phyloP scores from a whole-genome alignment of 257 asterid species.

The Solanum tacnaense region DNA sequence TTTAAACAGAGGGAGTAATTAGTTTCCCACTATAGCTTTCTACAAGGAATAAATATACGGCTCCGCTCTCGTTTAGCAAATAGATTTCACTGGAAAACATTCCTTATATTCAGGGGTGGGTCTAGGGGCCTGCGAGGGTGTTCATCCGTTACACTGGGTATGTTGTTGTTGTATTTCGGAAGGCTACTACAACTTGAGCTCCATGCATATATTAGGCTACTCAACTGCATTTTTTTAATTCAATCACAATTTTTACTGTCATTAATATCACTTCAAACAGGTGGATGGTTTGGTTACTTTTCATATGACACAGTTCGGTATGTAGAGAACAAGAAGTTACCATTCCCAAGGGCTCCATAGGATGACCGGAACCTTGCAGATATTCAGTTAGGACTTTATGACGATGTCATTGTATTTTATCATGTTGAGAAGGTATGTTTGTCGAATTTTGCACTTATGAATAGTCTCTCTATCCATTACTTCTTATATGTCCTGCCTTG shows the following conservation, averaged over 20 bases:
- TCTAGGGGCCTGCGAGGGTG: not conserved
- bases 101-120: not conserved
- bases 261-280: slow-evolving; percentile 23
- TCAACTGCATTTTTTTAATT: not conserved
- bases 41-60: too few relatives aligned
- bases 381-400: slow-evolving; percentile 84
- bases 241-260: not conserved
- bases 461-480: not conserved
- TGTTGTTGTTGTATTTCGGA: not conserved
- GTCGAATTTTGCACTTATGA: not conserved
- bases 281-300: slow-evolving; percentile 96
- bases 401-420: slow-evolving; percentile 79
- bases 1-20: too few relatives aligned
- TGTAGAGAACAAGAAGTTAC: slow-evolving; percentile 53
- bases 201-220: not conserved
- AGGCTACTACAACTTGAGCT: not conserved
- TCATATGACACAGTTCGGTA: slow-evolving; percentile 91
- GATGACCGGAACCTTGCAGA: slow-evolving; percentile 76
- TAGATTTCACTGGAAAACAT: not conserved
- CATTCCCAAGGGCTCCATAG: slow-evolving; percentile 54
- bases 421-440: not conserved
- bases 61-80: too few relatives aligned
- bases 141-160: too few relatives aligned
- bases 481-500: not conserved
- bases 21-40: too few relatives aligned